A percentile compares a stretch with the other conserved stretches of the same genome.
Conservation (phyloP, 2,329 filamentous ascomycete genomes). For the Phyllosticta capitalensis region DNA sequence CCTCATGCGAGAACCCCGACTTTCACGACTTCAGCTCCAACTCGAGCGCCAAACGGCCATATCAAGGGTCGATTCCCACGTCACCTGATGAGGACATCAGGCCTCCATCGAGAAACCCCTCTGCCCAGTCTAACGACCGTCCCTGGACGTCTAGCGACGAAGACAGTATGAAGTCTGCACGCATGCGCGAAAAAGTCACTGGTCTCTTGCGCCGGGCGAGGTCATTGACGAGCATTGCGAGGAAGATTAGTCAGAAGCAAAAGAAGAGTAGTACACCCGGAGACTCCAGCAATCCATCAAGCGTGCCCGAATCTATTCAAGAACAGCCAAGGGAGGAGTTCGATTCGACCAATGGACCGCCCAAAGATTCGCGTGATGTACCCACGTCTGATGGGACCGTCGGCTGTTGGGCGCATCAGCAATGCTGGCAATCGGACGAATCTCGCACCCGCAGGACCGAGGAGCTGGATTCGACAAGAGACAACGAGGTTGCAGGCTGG, state of each 20-base stretch:
- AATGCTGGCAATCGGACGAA: not conserved
- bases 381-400: not conserved
- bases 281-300: not conserved
- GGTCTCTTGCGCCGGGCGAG: not conserved
- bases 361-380: not conserved
- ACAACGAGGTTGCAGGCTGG: not conserved
- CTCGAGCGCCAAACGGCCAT: not conserved
- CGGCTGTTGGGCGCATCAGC: not conserved
- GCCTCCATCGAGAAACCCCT: not conserved
- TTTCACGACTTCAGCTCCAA: not conserved
- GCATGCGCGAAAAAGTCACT: not conserved
- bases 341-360: not conserved
- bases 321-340: not conserved
- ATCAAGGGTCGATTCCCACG: not conserved
- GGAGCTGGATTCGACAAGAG: not conserved
- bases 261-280: not conserved
- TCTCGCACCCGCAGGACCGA: not conserved
- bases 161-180: not conserved
- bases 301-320: not conserved
- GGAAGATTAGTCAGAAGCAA: not conserved
- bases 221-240: not conserved
- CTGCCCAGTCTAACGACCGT: not conserved
- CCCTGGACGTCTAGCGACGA: not conserved
- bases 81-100: not conserved
- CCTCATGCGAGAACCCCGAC: constrained; percentile 3